Evolutionary conservation across 2,329 filamentous ascomycete species (phyloP).

Genomic region (Claviceps maximensis): DNA sequence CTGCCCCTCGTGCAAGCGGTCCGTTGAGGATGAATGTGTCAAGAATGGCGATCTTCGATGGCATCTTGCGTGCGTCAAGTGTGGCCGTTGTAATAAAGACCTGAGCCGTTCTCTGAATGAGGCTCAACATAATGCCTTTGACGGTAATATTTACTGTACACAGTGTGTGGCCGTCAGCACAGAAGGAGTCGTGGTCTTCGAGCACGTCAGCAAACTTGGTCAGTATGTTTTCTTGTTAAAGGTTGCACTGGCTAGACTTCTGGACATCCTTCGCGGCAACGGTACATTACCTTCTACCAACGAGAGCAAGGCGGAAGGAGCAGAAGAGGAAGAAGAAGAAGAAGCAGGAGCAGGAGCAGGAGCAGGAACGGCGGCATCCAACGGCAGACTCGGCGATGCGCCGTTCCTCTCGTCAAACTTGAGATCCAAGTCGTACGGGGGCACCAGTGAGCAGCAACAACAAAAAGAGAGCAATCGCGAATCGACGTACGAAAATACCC

Average conservation of each 20-base stretch:
- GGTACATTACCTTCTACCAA: constrained; percentile 69
- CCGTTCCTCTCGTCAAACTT: constrained; percentile 46
- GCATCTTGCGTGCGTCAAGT: constrained; percentile 73
- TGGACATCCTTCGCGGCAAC: constrained; percentile 74
- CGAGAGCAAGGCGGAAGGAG: constrained; percentile 35
- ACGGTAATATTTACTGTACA: constrained; percentile 58
- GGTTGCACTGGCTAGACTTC: constrained; percentile 77
- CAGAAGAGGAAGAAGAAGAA: neutral
- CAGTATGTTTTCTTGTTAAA: constrained; percentile 90
- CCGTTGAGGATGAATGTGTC: constrained; percentile 90
- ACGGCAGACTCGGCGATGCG: constrained; percentile 12
- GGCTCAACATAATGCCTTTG: constrained; percentile 55
- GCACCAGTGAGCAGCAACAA: constrained; percentile 30
- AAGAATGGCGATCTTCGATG: constrained; percentile 63
- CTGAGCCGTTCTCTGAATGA: constrained; percentile 55
- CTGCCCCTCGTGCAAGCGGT: constrained; percentile 66
- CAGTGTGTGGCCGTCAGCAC: constrained; percentile 47
- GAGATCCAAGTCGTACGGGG: constrained; percentile 62
- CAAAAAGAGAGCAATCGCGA: constrained; percentile 41
- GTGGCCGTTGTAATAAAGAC: constrained; percentile 51
- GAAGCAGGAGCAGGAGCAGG: neutral
- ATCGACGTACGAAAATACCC: constrained; percentile 84
- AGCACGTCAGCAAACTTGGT: constrained; percentile 70
- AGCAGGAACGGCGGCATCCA: neutral
- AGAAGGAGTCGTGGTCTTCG: constrained; percentile 43